Base-by-base conservation (phyloP, 2,329 filamentous ascomycete genomes). In the Microsporum audouinii region DNA sequence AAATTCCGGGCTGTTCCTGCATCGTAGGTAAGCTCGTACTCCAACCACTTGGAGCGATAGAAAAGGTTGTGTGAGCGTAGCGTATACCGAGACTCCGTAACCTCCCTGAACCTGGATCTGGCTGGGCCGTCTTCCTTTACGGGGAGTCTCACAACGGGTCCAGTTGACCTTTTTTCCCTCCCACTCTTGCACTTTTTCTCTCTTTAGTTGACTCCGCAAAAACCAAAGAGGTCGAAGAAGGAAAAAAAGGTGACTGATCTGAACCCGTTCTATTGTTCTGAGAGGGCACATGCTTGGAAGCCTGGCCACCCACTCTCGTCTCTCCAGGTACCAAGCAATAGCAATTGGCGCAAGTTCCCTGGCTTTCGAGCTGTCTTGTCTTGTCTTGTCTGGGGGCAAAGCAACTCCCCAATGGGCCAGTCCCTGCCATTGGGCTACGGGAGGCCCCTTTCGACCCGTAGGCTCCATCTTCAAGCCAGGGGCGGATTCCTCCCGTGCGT, bases 171-270 rank as follows among this genome's bases (percentile, higher is more conserved):
- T 55, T 55, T 27, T 47, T 14, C 31, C 17, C 31, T n/a, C 27
- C 39, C 14, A 43, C 39, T n/a, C 39, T 43, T n/a, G 39, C 17
- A 23, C 17, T 23, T 23, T 23, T 43, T 43, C 39, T 23, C 39
- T 43, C 14, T n/a, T 14, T n/a, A n/a, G 39, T 4, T 43, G 39
- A 43, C 39, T 43, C 39, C n/a, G 39, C 27, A 31, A 53, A 34
- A 53, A 34, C 12, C 8, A 53, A 53, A 34, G 12, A 55, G 7
- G 12, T 36, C 6, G n/a, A 34, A 55, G 31, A 51, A 27, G 23
- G 27, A 51, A 36, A 34, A 55, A 55, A 55, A 55, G 51, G 31
- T 55, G 51, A 55, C 51, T 55, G 51, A 55, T 55, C 51, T 55
- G n/a, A 55, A 55, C 31, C 27, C 29, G 33, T 33, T 55, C 51